Base-by-base conservation (phyloP, 2,329 filamentous ascomycete genomes). In the Calonectria pteridis region DNA sequence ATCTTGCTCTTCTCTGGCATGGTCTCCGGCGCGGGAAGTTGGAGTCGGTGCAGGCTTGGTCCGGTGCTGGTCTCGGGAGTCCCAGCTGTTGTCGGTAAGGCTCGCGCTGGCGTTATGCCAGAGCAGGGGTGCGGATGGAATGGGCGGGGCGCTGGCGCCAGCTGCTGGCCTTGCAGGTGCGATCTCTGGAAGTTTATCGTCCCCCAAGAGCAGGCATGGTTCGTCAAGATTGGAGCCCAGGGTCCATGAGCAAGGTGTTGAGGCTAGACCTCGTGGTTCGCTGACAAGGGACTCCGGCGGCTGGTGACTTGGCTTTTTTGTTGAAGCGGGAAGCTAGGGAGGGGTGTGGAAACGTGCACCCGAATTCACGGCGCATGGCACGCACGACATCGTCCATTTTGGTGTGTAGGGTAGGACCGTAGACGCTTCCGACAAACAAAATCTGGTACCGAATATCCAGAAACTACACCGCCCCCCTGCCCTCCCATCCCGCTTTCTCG, bases 131-230 rank as follows among this genome's bases (percentile, higher is more conserved):
- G 35, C 31, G 5, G 40, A 63, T 46, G 53, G 63, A 43, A 65
- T 58, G 63, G 31, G 33, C 43, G 53, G 37, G 29, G 49, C n/a
- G 28, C 26, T 26, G 46, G 35, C 58, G 23, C 23, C 31, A 18
- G 31, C 33, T 68, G 67, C 62, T 51, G 37, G 35, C 23, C 46
- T 31, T 65, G 53, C 64, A 63, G 31, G n/a, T 20, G 40, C 43
- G 67, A 69, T 69, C 67, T 51, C 28, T 67, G 37, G 66, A 51
- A 40, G 59, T 35, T 50, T 28, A 46, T 31, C 40, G 50, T 43
- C 46, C 59, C 55, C 26, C 53, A 29, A 50, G 43, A 49, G 46
- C 26, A 62, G 35, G 53, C 67, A 71, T 63, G 73, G 73, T 73
- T 71, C 37, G 72, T 64, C 55, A 49, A 62, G 53, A 74, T 71